Evolutionary conservation across 2,329 filamentous ascomycete genomes (phyloP).

Genomic region (Waltergamsia citrina): DNA sequence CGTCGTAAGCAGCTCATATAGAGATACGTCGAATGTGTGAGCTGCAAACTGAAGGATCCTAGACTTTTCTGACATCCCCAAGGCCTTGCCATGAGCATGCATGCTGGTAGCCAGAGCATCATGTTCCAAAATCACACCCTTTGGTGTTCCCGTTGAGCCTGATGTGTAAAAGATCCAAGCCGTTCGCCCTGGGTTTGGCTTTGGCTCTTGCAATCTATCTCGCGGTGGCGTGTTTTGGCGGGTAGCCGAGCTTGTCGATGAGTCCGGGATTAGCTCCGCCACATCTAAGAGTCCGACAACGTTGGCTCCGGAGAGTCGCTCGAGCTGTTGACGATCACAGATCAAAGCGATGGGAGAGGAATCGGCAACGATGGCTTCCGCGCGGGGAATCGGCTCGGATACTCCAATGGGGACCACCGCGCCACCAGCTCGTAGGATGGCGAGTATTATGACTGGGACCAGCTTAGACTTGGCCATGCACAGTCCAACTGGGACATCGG

Average conservation of each 20-base stretch:
- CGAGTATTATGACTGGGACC: constrained; percentile 4
- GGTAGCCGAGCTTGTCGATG: neutral
- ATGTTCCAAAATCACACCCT: constrained; percentile 16
- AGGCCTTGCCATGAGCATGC: constrained; percentile 1
- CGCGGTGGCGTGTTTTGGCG: no score
- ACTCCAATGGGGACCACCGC: constrained; percentile 23
- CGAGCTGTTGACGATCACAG: constrained; percentile 1
- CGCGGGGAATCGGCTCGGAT: constrained; percentile 1
- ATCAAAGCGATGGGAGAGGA: constrained; percentile 1
- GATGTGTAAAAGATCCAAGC: constrained; percentile 6
- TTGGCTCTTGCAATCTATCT: neutral
- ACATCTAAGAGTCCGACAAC: neutral
- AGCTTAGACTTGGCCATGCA: constrained; percentile 6
- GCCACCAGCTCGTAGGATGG: constrained; percentile 4
- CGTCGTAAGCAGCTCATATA: constrained; percentile 25
- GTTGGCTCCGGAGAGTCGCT: constrained; percentile 1
- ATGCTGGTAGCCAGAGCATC: constrained; percentile 1
- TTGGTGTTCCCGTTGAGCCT: constrained; percentile 6
- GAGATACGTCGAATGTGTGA: constrained; percentile 26
- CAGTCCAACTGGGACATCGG: constrained; percentile 6
- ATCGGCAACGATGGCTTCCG: constrained; percentile 13
- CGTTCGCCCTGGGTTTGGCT: constrained; percentile 1
- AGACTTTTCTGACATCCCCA: neutral
- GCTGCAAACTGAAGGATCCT: constrained; percentile 14
- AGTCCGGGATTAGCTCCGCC: neutral